phyloP scores from a whole-genome alignment of 768 basidiomycete genomes.

The Auriscalpium microsporum region DNA sequence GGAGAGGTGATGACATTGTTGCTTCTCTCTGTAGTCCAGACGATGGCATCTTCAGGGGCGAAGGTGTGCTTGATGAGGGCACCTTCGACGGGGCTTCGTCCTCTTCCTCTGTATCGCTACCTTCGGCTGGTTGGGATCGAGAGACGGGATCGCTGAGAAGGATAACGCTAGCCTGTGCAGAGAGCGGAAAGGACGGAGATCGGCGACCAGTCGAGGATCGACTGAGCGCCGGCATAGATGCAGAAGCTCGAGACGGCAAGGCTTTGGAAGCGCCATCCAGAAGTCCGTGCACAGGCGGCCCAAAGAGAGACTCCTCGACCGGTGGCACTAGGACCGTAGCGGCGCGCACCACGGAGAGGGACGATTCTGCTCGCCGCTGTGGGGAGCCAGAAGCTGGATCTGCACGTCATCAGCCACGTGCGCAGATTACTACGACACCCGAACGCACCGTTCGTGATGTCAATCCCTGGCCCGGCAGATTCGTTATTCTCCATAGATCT shows the following conservation, averaged over 20 bases:
- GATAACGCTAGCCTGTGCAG: slow-evolving; percentile 2
- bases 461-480: too few relatives aligned
- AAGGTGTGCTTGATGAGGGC: slow-evolving; percentile 51
- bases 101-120: slow-evolving; percentile 19
- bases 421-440: too few relatives aligned
- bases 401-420: too few relatives aligned
- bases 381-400: too few relatives aligned
- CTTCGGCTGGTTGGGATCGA: slow-evolving; percentile 11
- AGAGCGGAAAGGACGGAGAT: slow-evolving; percentile 1
- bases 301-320: not conserved
- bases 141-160: not conserved
- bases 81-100: slow-evolving; percentile 27
- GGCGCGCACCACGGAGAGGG: too few relatives aligned
- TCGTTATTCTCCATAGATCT: too few relatives aligned
- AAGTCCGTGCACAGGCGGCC: not conserved
- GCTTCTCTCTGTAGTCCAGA: slow-evolving; percentile 5
- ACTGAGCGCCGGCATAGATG: not conserved
- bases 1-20: slow-evolving; percentile 20
- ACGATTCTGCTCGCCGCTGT: too few relatives aligned
- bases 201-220: not conserved
- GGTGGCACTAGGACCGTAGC: not conserved
- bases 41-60: slow-evolving; percentile 16
- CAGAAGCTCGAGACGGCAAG: not conserved
- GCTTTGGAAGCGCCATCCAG: not conserved
- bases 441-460: too few relatives aligned